Percentiles rank a stretch among this genome's conserved stretches.
Conservation (phyloP, 257 asterid species). For the Paraleonurus japonicus region DNA sequence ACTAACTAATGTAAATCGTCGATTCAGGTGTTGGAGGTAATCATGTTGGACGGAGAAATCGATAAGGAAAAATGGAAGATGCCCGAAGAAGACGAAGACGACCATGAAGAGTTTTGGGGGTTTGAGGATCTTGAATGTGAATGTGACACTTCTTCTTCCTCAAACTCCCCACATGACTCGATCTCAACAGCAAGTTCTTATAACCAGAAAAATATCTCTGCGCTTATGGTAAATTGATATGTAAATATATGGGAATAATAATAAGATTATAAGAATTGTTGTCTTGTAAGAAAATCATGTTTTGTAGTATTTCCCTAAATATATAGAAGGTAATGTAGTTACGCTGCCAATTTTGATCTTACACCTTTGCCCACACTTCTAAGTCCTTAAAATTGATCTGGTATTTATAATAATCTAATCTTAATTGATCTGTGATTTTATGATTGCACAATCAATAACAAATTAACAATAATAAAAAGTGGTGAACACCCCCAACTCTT, state of each 20-base stretch:
- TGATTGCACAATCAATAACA: not conserved
- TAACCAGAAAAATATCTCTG: slow-evolving; percentile 15
- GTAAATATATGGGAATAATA: slow-evolving; percentile 30
- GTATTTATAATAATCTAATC: no score
- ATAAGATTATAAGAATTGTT: slow-evolving; percentile 14
- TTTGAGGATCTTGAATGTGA: slow-evolving; percentile 93
- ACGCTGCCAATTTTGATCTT: slow-evolving; percentile 19
- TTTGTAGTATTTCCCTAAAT: not conserved
- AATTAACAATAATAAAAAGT: no score
- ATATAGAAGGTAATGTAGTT: slow-evolving; percentile 19
- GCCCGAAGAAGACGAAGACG: slow-evolving; percentile 62
- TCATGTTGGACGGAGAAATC: slow-evolving; percentile 49
- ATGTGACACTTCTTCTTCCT: slow-evolving; percentile 50
- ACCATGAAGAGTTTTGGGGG: slow-evolving; percentile 73
- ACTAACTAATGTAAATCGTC: not conserved
- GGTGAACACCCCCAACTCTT: not conserved
- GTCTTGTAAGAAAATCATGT: slow-evolving; percentile 14
- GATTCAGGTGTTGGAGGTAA: slow-evolving; percentile 63
- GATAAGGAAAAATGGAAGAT: slow-evolving; percentile 71
- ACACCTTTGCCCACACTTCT: no score
- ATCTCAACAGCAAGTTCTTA: slow-evolving; percentile 47
- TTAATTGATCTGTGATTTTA: not conserved
- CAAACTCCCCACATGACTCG: slow-evolving; percentile 54
- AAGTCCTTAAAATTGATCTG: not conserved
- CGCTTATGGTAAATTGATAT: slow-evolving; percentile 9